phyloP scores from a whole-genome alignment of 2,329 filamentous ascomycete species.

The Balansia obtecta region DNA sequence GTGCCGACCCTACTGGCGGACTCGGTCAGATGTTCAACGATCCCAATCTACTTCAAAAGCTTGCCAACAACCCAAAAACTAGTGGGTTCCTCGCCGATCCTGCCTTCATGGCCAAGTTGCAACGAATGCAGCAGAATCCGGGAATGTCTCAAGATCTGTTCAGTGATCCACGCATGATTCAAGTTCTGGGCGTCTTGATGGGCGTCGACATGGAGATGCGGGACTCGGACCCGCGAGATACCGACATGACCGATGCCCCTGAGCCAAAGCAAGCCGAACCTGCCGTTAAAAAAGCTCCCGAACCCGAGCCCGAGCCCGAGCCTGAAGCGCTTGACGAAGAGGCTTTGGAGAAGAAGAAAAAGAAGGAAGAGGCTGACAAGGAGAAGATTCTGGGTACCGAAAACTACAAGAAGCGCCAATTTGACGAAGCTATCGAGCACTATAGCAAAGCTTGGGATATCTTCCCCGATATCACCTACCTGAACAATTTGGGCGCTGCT shows the following conservation, averaged over 20 bases:
- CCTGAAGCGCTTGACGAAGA: constrained; percentile 72
- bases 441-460: constrained; percentile 92
- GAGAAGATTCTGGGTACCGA: constrained; percentile 91
- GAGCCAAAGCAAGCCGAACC: constrained; percentile 29
- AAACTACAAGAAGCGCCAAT: constrained; percentile 96
- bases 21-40: constrained; percentile 93
- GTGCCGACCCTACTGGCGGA: constrained; percentile 57
- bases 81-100: constrained; percentile 66
- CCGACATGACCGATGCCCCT: constrained; percentile 62
- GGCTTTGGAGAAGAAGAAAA: constrained; percentile 69
- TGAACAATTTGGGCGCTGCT: constrained; percentile 91
- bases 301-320: constrained; percentile 40
- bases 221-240: constrained; percentile 37
- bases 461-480: constrained; percentile 92
- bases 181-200: constrained; percentile 86
- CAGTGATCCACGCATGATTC: constrained; percentile 80
- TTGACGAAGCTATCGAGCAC: constrained; percentile 87
- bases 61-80: constrained; percentile 91
- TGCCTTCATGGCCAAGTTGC: constrained; percentile 81
- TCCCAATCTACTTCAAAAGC: constrained; percentile 78
- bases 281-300: constrained; percentile 40
- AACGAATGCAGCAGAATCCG: constrained; percentile 70
- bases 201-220: constrained; percentile 72
- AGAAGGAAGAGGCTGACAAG: constrained; percentile 84
- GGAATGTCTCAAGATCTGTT: constrained; percentile 68